Evolutionary conservation across 805 yeast genomes (phyloP).

Genomic region (Zygosaccharomyces gambellarensis): DNA sequence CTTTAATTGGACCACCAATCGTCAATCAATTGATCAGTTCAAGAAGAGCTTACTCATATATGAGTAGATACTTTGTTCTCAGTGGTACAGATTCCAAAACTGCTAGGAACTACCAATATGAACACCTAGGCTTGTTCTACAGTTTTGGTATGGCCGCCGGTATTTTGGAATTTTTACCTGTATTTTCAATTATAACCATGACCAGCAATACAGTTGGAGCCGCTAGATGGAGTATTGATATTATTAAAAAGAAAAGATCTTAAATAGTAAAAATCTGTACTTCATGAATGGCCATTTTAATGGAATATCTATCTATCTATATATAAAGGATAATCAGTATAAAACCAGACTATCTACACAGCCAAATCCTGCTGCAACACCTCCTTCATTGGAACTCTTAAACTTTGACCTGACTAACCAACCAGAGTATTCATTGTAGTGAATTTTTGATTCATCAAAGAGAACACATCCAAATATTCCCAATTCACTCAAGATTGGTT

Average conservation of each 20-base stretch:
- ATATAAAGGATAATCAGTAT: neutral
- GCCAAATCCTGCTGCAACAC: slow-evolving; percentile 98
- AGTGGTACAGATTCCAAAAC: slow-evolving; percentile 25
- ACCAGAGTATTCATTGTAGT: slow-evolving; percentile 68
- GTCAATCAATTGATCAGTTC: slow-evolving; percentile 27
- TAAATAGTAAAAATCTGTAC: neutral
- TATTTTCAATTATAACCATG: slow-evolving; percentile 48
- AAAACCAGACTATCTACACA: slow-evolving; percentile 79
- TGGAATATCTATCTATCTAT: no score
- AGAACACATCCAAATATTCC: slow-evolving; percentile 85
- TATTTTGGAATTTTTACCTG: slow-evolving; percentile 50
- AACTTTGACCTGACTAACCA: slow-evolving; percentile 86
- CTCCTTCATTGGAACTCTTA: slow-evolving; percentile 89
- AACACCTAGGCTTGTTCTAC: slow-evolving; percentile 38
- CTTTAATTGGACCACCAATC: slow-evolving; percentile 34
- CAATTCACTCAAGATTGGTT: slow-evolving; percentile 80
- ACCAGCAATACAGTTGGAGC: slow-evolving; percentile 59
- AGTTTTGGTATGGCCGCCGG: slow-evolving; percentile 51
- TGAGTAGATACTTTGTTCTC: slow-evolving; percentile 24
- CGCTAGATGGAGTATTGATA: slow-evolving; percentile 56
- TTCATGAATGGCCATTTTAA: no score
- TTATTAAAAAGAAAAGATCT: slow-evolving; percentile 25
- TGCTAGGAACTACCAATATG: slow-evolving; percentile 33
- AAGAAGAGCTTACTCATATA: slow-evolving; percentile 27
- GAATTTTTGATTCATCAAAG: slow-evolving; percentile 61